Evolutionary conservation across 331 rosid species (phyloP).

Genomic region (Malus hybrid): DNA sequence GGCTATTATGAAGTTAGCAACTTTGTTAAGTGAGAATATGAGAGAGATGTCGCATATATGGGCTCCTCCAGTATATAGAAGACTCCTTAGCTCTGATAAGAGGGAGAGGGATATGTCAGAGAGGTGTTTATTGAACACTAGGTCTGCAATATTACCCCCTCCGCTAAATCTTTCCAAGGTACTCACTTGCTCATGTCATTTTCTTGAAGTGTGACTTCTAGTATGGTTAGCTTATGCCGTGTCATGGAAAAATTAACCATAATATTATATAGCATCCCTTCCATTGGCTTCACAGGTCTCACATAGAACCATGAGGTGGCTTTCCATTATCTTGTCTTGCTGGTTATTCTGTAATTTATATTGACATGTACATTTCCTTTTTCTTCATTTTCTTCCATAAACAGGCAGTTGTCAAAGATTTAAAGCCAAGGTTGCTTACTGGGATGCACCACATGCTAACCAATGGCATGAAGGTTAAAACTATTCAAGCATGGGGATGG

Average conservation of each 20-base stretch:
- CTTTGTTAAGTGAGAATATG: conserved; percentile 47
- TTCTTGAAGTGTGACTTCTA: background rate
- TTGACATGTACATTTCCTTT: background rate
- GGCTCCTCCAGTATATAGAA: conserved; percentile 73
- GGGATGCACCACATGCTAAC: conserved; percentile 53
- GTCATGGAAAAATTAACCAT: background rate
- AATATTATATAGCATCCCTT: background rate
- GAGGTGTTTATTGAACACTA: conserved; percentile 65
- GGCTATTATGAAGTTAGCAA: conserved; percentile 61
- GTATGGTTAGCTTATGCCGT: background rate
- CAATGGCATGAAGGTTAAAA: conserved; percentile 58
- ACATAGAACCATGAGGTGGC: background rate
- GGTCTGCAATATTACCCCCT: conserved; percentile 59
- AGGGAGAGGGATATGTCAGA: conserved; percentile 79
- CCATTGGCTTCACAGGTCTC: background rate
- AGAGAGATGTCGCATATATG: conserved; percentile 64
- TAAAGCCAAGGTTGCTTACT: conserved; percentile 51
- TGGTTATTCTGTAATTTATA: conserved; percentile 4
- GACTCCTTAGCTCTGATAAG: conserved; percentile 75
- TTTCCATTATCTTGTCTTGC: conserved; percentile 1
- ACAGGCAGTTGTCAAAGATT: conserved; percentile 64
- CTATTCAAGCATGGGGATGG: conserved; percentile 90
- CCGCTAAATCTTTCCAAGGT: conserved; percentile 67
- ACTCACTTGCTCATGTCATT: conserved; percentile 1
- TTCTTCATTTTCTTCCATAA: background rate